Base-by-base conservation (phyloP, 495 filamentous ascomycete species). In the Astrocystis sublimbata region DNA sequence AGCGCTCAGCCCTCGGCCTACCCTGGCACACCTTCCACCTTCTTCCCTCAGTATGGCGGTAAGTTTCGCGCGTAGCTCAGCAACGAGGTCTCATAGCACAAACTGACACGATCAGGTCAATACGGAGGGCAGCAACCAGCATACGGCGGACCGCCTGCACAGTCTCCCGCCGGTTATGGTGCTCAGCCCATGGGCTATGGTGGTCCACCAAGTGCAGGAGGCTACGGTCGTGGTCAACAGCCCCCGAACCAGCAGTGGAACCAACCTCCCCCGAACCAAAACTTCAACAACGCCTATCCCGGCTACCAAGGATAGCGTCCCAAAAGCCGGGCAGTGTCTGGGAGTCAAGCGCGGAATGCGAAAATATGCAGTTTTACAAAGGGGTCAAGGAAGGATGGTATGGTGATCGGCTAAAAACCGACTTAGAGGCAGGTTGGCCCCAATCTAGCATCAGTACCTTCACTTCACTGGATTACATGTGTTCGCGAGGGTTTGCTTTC, bases 31-130 rank as follows among this genome's bases (percentile, higher is more conserved):
- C 91, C 91, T 8, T 86, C 84, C 38, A 86, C 90, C 21, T 97
- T 90, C 80, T 98, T 97, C 76, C 96, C 94, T 64, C 96, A 98
- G 75, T 98, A 97, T 69, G 86, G 86, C 66, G 82, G 83, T 83
- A 86, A 66, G 78, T 87, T 62, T 74, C 84, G 85, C 83, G 85
- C 78, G 83, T 85, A 81, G 73, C 51, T 49, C 62, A 58, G 54
- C 53, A 26, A 63, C 47, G 62, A 56, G 26, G 62, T 62, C 68
- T 21, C 6, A 7, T 17, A 64, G 67, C 66, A 49, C 57, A 36
- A 51, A 13, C 66, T 64, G 49, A 66, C 63, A 71, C 58, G 28
- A 36, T 41, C 72, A 64, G 80, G 79, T 46, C 81, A 83, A 58
- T 78, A 79, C 52, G 77, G 79, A 56, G 79, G 76, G 51, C 82